Base-by-base conservation (phyloP, 225 moss, liverwort and hornwort species). In the Polytrichum commune region DNA sequence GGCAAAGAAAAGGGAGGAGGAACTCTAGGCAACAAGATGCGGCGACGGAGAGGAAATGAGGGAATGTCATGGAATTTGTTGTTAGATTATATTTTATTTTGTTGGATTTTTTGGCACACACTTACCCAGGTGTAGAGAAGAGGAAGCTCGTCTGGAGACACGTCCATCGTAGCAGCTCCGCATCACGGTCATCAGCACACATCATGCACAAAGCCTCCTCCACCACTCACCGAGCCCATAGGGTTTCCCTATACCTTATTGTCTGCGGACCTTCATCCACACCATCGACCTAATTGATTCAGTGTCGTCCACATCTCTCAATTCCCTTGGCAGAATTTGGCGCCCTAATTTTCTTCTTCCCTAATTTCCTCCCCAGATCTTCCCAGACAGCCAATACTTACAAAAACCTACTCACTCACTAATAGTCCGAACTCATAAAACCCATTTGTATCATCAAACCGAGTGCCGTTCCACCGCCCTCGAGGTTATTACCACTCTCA, bases 81-180 rank as follows among this genome's bases (percentile, higher is more conserved):
- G 9, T 16, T 46, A 22, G 5, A 19, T 6, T 19, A 26, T 19
- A 1, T 58, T 58, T 23, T 19, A 13, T 29, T 25, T 38, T 63
- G 27, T 63, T 27, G 18, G 18, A 63, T 29, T 29, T 27, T 26
- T 29, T 24, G 0, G 27, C 18, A 27, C 0, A 55, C 5, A 75
- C 78, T 8, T 70, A 98, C 97, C 97, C 97, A 98, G 62, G 97
- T 92, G 46, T 98, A 98, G 13, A 98, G 75, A 77, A 92, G 90
- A 75, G 97, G 97, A 73, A 98, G 91, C 85, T 98, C 94, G 55
- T 98, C 97, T 67, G 90, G 83, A 60, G 91, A 92, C 65, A 98
- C 95, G 87, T 98, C 95, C 97, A 98, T 98, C 25, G 85, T 90
- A 72, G 82, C 62, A 65, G 30, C 55, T 26, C 71, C 61, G 66